Evolutionary conservation across 495 filamentous ascomycete genomes (phyloP), one percentile per base, ranked within the genome.

Genomic region (Penicillium daleae): DNA sequence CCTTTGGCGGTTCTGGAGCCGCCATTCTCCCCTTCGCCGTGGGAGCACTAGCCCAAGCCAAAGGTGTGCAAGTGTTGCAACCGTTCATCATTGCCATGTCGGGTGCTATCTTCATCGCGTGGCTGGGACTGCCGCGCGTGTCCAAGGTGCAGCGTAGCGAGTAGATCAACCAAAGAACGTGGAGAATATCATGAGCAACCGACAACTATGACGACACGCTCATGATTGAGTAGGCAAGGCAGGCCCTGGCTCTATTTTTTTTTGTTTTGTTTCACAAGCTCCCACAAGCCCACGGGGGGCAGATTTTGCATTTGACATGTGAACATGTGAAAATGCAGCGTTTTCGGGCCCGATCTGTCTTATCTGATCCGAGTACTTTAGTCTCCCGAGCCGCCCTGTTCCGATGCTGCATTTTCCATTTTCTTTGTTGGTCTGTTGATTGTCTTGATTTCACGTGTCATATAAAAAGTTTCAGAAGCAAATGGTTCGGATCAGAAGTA

Each of bases 21-120:
- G 90, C 91, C 0, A 72, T 94, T 17, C 85, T 97, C 52, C 92
- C 92, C 0, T 97, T 96, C 71, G 89, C 85, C 0, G 89, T 96
- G 1, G 92, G 92, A 1, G 90, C 90, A 0, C 89, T 96, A 73
- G 92, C 92, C 7, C 88, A 95, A 73, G 85, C 83, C 17, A 89
- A 85, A 71, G 92, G 92, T 17, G 91, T 95, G 9, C 73, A 87
- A 68, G 90, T 93, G 12, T 66, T 94, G 65, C 91, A 93, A 76
- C 91, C 91, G 15, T 85, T 93, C 64, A 83, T 89, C 56, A 76
- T 95, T 71, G 89, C 83, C 24, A 71, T 93, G 50, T 77, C 92
- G 22, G 85, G 75, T 5, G 70, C 82, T 22, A 85, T 89, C 35
- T 67, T 87, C 27, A 44, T 84, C 8, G 71, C 87, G 48, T 90